These are phyloP conservation scores for Cornus florida DNA, from an alignment of 148 eudicot species.

Conservation along the genomic window DNA sequence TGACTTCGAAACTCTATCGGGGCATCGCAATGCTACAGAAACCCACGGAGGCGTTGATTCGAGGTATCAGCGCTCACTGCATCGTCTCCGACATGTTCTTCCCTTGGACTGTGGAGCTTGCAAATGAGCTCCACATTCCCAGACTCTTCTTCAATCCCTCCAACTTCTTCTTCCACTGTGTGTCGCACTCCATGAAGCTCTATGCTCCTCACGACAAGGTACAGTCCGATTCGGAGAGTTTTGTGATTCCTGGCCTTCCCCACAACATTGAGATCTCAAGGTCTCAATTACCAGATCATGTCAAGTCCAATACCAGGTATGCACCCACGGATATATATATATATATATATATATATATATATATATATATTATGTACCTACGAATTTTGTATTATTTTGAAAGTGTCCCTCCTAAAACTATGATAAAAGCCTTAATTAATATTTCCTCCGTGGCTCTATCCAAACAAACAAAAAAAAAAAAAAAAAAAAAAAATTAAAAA, in stretches of 20 bases:
- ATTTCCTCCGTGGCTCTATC: no score
- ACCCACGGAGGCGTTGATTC: slow-evolving; percentile 27
- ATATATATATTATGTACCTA: no score
- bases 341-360: no score
- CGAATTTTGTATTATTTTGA: no score
- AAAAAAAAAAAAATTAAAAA: no score
- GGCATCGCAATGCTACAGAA: slow-evolving; percentile 16
- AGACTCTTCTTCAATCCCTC: slow-evolving; percentile 31
- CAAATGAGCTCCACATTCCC: slow-evolving; percentile 34
- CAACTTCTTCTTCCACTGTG: slow-evolving; percentile 23
- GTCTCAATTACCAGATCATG: slow-evolving; percentile 15
- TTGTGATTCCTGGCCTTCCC: slow-evolving; percentile 36
- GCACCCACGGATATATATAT: background rate
- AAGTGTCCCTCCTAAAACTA: no score
- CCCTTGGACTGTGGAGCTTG: slow-evolving; percentile 33
- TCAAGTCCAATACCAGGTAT: background rate
- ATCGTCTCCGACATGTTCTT: slow-evolving; percentile 35
- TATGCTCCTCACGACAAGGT: slow-evolving; percentile 23
- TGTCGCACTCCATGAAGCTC: slow-evolving; percentile 4
- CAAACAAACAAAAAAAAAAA: no score
- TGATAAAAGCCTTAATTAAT: no score
- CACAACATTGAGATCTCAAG: slow-evolving; percentile 20
- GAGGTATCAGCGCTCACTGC: slow-evolving; percentile 26
- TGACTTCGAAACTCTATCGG: slow-evolving; percentile 1
- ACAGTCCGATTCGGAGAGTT: slow-evolving; percentile 19